Evolutionary conservation across 208 protist species (phyloP), one percentile per base, ranked within the genome.

Genomic region (Leishmania braziliensis): DNA sequence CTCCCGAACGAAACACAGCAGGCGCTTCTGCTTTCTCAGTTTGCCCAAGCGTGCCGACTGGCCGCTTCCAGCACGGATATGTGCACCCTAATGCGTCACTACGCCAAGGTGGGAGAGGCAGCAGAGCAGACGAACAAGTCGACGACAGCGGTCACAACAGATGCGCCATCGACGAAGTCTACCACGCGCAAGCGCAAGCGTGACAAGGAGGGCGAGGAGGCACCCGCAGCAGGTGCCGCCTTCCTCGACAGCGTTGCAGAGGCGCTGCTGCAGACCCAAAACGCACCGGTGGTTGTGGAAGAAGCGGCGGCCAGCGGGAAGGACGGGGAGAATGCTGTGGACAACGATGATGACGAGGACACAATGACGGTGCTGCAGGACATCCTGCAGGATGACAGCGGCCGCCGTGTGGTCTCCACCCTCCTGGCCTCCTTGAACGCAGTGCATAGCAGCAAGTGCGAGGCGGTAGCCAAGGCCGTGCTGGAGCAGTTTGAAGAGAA

Each of bases 401-500:
- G 94, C 43, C 85, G 89, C 12, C 94, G 94, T 62, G 92, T 95
- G 14, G 88, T 92, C 51, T 87, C 87, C 58, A 90, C 92, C n/a
- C 86, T 97, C 39, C 87, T 97, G 58, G 78, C 80, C 12, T 84
- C 92, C 23, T 81, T 96, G 76, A 80, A 62, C 50, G 80, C 82
- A 9, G 84, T 86, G 29, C 77, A 82, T 48, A 86, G 73, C 39
- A 77, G 70, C 70, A 87, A 87, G 75, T 89, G 86, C 72, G 81
- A 72, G 9, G 84, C 71, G 20, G 89, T 95, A n/a, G 84, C 90
- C 20, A 86, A 89, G 50, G 87, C 82, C 39, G 83, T 96, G 63
- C 85, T 93, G 46, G 91, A 90, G 78, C 81, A 92, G 65, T 97
- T 95, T 77, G 92, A 97, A 77, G 92, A 96, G 73, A 93, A 94